These are phyloP conservation scores for Gossypium trilobum DNA, from an alignment of 441 rosid genomes.

Conservation along the genomic window DNA sequence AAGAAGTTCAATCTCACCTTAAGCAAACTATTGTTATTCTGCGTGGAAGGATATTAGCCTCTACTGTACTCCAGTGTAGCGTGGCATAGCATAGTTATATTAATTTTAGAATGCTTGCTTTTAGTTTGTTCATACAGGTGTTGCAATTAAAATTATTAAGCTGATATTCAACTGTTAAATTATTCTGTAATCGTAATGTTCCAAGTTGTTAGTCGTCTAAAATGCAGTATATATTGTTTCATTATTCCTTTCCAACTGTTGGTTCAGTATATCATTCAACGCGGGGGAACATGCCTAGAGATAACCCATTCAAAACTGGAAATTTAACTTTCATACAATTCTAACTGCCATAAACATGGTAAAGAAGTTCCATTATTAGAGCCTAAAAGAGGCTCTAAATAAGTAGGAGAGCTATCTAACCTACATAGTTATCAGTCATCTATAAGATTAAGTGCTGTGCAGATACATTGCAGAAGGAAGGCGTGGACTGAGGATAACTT, in stretches of 20 bases:
- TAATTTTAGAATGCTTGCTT: slow-evolving; percentile 3
- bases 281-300: too few relatives aligned
- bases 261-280: too few relatives aligned
- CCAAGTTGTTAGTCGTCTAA: neutral
- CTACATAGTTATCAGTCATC: neutral
- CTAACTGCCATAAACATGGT: too few relatives aligned
- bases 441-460: neutral
- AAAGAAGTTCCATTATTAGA: too few relatives aligned
- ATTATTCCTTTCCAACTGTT: too few relatives aligned
- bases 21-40: neutral
- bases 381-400: too few relatives aligned
- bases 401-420: neutral
- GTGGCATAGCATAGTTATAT: neutral
- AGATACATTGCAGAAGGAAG: slow-evolving; percentile 16
- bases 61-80: neutral
- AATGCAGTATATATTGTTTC: too few relatives aligned
- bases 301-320: too few relatives aligned
- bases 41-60: slow-evolving; percentile 1
- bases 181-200: neutral
- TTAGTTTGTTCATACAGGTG: neutral
- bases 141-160: neutral
- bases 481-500: slow-evolving; percentile 31
- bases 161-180: neutral
- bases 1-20: neutral
- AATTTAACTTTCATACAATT: too few relatives aligned